Evolutionary conservation across 2,329 filamentous ascomycete species (phyloP).

Genomic region (Fusarium udum): DNA sequence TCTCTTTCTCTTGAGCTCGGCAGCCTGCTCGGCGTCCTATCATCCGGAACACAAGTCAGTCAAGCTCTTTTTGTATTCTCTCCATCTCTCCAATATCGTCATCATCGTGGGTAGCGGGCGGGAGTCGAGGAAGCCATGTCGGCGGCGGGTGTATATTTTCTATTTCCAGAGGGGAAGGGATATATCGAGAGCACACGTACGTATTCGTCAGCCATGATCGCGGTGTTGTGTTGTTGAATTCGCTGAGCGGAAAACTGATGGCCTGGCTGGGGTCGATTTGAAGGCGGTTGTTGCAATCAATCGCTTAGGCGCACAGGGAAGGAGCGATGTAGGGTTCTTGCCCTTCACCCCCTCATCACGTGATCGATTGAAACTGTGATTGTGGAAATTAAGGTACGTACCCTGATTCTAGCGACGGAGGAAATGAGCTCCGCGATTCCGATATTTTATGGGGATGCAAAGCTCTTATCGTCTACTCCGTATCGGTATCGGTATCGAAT

Average conservation of each 20-base stretch:
- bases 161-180: slow-evolving; percentile 5
- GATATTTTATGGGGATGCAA: not conserved
- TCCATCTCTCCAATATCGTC: not conserved
- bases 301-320: slow-evolving; percentile 9
- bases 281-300: slow-evolving; percentile 33
- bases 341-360: slow-evolving; percentile 43
- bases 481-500: too few species aligned
- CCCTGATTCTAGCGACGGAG: not conserved
- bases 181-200: slow-evolving; percentile 64
- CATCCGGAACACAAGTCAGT: slow-evolving; percentile 45
- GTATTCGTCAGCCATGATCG: slow-evolving; percentile 90
- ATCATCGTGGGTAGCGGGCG: slow-evolving; percentile 7
- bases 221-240: slow-evolving; percentile 57
- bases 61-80: slow-evolving; percentile 17
- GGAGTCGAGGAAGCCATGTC: slow-evolving; percentile 37
- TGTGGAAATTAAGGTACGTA: not conserved
- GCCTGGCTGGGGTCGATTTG: slow-evolving; percentile 50
- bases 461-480: not conserved
- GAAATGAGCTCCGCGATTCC: slow-evolving; percentile 11
- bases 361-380: not conserved
- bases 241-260: slow-evolving; percentile 57
- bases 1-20: slow-evolving; percentile 99
- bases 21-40: slow-evolving; percentile 96
- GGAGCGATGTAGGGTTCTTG: slow-evolving; percentile 50
- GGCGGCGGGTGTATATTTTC: slow-evolving; percentile 12